A percentile compares a stretch with the other conserved stretches of the same genome.
These are phyloP conservation scores for Emmonsiellopsis sp. DNA, from an alignment of 2,329 filamentous ascomycete species.

Conservation along the genomic window DNA sequence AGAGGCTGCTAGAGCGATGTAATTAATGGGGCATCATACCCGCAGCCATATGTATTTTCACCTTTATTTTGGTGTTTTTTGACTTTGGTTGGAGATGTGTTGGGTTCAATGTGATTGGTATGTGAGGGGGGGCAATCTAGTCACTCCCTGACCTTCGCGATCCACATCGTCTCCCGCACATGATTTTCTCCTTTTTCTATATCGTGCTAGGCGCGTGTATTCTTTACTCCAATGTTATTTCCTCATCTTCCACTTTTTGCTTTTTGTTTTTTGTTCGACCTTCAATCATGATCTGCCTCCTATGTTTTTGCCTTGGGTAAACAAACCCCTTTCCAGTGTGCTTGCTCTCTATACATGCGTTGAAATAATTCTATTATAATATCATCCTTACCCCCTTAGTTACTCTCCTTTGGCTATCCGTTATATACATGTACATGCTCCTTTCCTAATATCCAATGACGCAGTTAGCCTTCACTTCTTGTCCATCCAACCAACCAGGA, in stretches of 20 bases:
- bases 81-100: not conserved
- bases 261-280: slow-evolving; percentile 1
- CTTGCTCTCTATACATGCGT: not conserved
- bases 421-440: no score
- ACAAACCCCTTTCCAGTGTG: not conserved
- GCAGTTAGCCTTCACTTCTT: no score
- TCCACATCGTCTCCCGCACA: no score
- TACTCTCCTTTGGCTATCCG: no score
- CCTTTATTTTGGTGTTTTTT: not conserved
- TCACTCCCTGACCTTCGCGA: no score
- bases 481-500: no score
- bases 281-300: slow-evolving; percentile 1
- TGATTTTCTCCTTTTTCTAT: not conserved
- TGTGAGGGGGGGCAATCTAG: no score
- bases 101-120: not conserved
- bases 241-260: not conserved
- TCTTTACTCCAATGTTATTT: not conserved
- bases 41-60: not conserved
- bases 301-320: not conserved
- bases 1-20: slow-evolving; percentile 50
- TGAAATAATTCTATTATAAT: not conserved
- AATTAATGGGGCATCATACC: slow-evolving; percentile 5
- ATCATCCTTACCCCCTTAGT: no score
- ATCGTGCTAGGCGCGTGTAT: not conserved
- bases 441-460: no score